These are phyloP conservation scores for Penicillium desertorum DNA, from an alignment of 495 filamentous ascomycete genomes.

Conservation along the genomic window DNA sequence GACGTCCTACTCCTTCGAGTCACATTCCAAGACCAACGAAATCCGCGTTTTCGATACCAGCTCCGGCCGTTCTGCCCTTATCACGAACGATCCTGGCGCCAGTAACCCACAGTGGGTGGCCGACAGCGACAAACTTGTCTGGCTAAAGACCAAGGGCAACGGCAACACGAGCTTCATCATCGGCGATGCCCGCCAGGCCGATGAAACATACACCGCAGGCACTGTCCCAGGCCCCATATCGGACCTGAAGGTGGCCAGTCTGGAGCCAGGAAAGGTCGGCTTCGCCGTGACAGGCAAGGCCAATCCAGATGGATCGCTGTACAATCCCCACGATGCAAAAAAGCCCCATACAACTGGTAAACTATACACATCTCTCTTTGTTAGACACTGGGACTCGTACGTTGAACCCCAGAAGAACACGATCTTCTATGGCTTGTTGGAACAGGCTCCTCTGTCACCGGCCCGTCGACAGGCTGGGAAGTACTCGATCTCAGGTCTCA, in stretches of 20 bases:
- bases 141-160: constrained; percentile 62
- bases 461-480: constrained; percentile 40
- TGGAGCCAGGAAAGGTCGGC: constrained; percentile 63
- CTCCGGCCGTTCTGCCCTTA: constrained; percentile 61
- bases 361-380: constrained; percentile 57
- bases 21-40: constrained; percentile 71
- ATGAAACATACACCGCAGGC: constrained; percentile 59
- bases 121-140: constrained; percentile 60
- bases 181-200: constrained; percentile 55
- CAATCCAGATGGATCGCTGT: constrained; percentile 55
- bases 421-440: constrained; percentile 70
- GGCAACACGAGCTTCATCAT: constrained; percentile 65
- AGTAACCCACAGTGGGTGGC: constrained; percentile 78
- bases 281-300: constrained; percentile 66
- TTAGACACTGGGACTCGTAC: constrained; percentile 64
- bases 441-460: constrained; percentile 43
- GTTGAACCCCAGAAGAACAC: constrained; percentile 62
- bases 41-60: constrained; percentile 73
- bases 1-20: constrained; percentile 80
- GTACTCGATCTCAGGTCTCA: constrained; percentile 48
- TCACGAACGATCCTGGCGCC: constrained; percentile 62
- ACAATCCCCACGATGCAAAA: constrained; percentile 54
- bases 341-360: constrained; percentile 52
- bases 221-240: constrained; percentile 65
- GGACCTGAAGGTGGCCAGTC: constrained; percentile 68